Evolutionary conservation across 208 protist genomes (phyloP).

Genomic region (Wallacemonas collosoma): DNA sequence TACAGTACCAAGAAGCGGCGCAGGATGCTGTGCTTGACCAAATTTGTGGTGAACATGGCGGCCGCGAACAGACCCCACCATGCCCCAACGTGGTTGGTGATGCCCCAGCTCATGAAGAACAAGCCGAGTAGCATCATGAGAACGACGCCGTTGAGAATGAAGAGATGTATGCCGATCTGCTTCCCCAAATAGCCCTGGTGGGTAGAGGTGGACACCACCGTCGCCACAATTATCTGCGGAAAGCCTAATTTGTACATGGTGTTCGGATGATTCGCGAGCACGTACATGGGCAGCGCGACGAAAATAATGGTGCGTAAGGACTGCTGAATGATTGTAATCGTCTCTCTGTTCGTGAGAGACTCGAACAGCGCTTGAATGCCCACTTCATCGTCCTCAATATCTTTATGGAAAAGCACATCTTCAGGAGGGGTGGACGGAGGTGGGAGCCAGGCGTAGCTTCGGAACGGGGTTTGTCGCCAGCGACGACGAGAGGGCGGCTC

Average conservation of each 20-base stretch:
- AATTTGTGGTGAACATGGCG: slow-evolving; percentile 16
- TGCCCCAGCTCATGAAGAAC: slow-evolving; percentile 14
- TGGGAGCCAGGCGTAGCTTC: slow-evolving; percentile 13
- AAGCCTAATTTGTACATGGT: slow-evolving; percentile 27
- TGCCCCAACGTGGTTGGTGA: slow-evolving; percentile 10
- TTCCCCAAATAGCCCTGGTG: slow-evolving; percentile 25
- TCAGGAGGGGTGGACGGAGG: slow-evolving; percentile 20
- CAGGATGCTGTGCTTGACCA: slow-evolving; percentile 28
- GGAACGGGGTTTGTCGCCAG: not conserved
- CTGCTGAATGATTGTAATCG: slow-evolving; percentile 17
- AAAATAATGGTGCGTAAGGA: slow-evolving; percentile 28
- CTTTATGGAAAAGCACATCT: slow-evolving; percentile 27
- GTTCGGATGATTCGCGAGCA: slow-evolving; percentile 30
- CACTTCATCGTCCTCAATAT: slow-evolving; percentile 29
- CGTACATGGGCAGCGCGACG: slow-evolving; percentile 26
- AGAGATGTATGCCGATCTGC: slow-evolving; percentile 36
- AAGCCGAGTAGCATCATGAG: slow-evolving; percentile 26
- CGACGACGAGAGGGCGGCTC: slow-evolving; percentile 4
- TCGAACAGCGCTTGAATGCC: slow-evolving; percentile 30
- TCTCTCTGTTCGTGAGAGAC: slow-evolving; percentile 25
- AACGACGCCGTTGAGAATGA: slow-evolving; percentile 24
- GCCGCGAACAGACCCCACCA: slow-evolving; percentile 21
- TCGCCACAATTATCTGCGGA: slow-evolving; percentile 24
- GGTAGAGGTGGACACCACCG: slow-evolving; percentile 32
- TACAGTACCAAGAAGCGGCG: slow-evolving; percentile 41